Evolutionary conservation across 495 filamentous ascomycete species (phyloP).

Genomic region (Annulohypoxylon maeteangense): DNA sequence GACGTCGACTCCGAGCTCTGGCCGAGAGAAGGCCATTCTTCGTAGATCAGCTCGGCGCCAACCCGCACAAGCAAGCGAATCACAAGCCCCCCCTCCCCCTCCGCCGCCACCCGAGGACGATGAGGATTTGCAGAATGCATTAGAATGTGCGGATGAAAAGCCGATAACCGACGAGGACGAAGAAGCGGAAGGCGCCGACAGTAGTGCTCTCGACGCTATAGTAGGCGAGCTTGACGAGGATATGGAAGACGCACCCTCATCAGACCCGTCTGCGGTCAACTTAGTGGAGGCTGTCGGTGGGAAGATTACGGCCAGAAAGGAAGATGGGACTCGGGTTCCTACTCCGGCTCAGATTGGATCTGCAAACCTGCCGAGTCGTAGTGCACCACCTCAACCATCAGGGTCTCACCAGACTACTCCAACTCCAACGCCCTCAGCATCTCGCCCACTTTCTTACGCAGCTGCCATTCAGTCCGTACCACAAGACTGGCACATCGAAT

Average conservation of each 20-base stretch:
- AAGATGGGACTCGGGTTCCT: conserved; percentile 89
- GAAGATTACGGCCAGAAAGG: conserved; percentile 94
- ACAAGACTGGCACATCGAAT: conserved; percentile 99
- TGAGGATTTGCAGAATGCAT: conserved; percentile 67
- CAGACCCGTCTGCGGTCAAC: conserved; percentile 89
- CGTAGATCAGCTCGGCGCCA: conserved; percentile 67
- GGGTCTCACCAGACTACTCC: conserved; percentile 61
- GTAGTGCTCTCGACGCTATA: conserved; percentile 81
- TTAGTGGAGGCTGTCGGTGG: conserved; percentile 90
- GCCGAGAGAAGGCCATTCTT: conserved; percentile 62
- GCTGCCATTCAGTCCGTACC: conserved; percentile 80
- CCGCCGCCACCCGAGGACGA: conserved; percentile 65
- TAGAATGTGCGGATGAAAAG: conserved; percentile 96
- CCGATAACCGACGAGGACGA: conserved; percentile 82
- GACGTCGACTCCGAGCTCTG: conserved; percentile 45
- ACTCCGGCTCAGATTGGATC: conserved; percentile 77
- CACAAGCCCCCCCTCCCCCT: conserved; percentile 58
- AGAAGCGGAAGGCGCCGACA: conserved; percentile 68
- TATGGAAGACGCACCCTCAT: conserved; percentile 73
- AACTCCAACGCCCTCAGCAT: conserved; percentile 58
- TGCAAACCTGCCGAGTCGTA: conserved; percentile 50
- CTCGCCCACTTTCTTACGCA: conserved; percentile 77
- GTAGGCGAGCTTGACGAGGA: conserved; percentile 92
- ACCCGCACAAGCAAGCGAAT: conserved; percentile 52
- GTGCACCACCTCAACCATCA: conserved; percentile 59